Evolutionary conservation across 1,139 yeast species (phyloP), one percentile per base, ranked within the genome.

Genomic region (Taphrina sp.): DNA sequence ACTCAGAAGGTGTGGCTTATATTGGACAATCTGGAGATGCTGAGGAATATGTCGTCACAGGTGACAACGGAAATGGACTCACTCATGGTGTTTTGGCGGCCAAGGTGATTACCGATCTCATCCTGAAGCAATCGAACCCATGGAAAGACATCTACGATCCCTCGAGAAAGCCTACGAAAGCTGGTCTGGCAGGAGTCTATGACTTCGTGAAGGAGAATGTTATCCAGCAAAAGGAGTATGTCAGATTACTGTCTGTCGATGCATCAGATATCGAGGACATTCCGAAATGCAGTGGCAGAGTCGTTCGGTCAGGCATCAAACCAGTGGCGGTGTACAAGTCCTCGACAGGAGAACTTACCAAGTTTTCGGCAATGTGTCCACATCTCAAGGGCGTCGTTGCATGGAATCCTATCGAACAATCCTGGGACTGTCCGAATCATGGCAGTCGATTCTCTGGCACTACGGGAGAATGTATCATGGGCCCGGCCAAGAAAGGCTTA

Each of bases 41-140:
- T 8, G 26, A 37, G n/a, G 44, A 38, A 39, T 49, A 49, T 34
- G 31, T 49, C 20, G 36, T 39, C 14, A 49, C 54, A 5, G 45
- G 54, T 33, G 54, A 49, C 39, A 38, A 38, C 7, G 54, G 54
- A 29, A 49, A 49, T 36, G 54, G 53, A 8, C 45, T 47, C 31
- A 37, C 53, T 26, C 53, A 47, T 31, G 53, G 45, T 38, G 31
- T 37, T 19, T n/a, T 47, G 28, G 53, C 44, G 7, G 53, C 37
- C 12, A 23, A 23, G 19, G 19, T 47, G n/a, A 29, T 47, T 29
- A 24, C 39, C 23, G 46, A 49, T 23, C 31, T 22, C 14, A 38
- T 38, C 12, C 31, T 33, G 10, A 33, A 45, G 2, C n/a, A 14
- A 16, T 14, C 28, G 31, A 37, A 49, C 39, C 33, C 43, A 2